These are phyloP conservation scores for Cynanchum wilfordii DNA, from an alignment of 257 asterid genomes.

Conservation along the genomic window DNA sequence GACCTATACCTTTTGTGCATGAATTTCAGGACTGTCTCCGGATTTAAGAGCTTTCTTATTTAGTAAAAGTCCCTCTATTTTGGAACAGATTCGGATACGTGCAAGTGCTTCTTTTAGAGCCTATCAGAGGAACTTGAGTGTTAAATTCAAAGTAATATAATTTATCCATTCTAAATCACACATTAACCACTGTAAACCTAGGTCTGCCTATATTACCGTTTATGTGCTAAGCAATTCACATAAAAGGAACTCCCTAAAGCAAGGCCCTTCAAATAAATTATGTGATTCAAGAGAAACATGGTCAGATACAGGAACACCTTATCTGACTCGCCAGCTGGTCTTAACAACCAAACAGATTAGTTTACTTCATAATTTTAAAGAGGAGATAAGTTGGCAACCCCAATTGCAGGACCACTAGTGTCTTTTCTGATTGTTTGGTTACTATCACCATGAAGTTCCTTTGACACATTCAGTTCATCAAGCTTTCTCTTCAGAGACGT, in stretches of 20 bases:
- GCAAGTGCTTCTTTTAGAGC: conserved; percentile 76
- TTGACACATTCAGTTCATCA: conserved; percentile 50
- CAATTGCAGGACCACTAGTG: conserved; percentile 46
- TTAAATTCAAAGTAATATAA: conserved; percentile 23
- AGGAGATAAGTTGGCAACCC: conserved; percentile 36
- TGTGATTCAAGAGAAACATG: not conserved
- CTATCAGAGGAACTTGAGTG: conserved; percentile 33
- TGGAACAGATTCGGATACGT: conserved; percentile 82
- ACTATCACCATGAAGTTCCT: conserved; percentile 31
- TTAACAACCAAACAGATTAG: not conserved
- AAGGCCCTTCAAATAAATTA: too few species aligned
- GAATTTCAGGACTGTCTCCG: conserved; percentile 82
- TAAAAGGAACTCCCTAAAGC: not conserved
- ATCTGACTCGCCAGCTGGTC: not conserved
- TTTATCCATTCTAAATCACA: not conserved
- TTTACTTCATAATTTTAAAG: conserved; percentile 2
- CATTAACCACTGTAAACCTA: not conserved
- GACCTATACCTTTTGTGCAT: conserved; percentile 69
- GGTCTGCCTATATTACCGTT: not conserved
- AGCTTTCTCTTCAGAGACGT: conserved; percentile 76
- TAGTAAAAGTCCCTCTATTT: conserved; percentile 75
- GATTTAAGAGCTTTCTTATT: conserved; percentile 63
- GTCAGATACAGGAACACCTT: not conserved
- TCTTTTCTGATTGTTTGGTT: conserved; percentile 36
- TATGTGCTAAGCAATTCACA: not conserved